A percentile compares a stretch with the other conserved stretches of the same genome.
phyloP scores from a whole-genome alignment of 116 monocot genomes.

The Iris pallida region DNA sequence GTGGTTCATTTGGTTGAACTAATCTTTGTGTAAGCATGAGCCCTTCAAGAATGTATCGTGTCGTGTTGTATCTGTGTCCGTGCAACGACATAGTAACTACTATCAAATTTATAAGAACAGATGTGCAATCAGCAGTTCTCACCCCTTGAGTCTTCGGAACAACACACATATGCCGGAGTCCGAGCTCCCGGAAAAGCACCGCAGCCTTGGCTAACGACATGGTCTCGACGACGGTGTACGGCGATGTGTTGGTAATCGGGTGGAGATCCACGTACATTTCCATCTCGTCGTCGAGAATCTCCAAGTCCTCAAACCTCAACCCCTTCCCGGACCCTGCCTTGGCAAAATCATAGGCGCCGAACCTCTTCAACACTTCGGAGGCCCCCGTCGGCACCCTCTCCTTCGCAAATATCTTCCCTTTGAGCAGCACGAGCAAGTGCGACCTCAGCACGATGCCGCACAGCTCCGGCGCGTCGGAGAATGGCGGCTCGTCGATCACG shows the following conservation, averaged over 20 bases:
- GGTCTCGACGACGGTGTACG: conserved; percentile 36
- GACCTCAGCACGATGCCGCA: conserved; percentile 78
- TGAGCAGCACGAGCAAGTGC: conserved; percentile 78
- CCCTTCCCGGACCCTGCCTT: conserved; percentile 80
- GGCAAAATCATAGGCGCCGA: conserved; percentile 72
- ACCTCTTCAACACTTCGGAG: conserved; percentile 30
- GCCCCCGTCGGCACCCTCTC: conserved; percentile 44
- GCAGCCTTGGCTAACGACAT: conserved; percentile 45
- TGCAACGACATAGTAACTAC: no score
- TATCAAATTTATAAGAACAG: no score
- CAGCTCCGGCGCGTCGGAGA: conserved; percentile 60
- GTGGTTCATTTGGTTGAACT: no score
- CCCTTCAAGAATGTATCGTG: no score
- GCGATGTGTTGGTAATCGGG: conserved; percentile 30
- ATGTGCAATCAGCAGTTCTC: not conserved
- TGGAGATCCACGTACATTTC: conserved; percentile 40
- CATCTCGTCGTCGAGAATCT: conserved; percentile 15
- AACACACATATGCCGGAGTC: conserved; percentile 34
- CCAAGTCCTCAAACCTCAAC: conserved; percentile 61
- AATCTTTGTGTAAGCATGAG: no score
- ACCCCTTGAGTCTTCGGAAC: conserved; percentile 41
- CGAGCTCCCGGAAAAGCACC: conserved; percentile 32
- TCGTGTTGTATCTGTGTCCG: no score
- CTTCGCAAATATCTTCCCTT: conserved; percentile 57
- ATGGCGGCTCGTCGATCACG: conserved; percentile 78